Evolutionary conservation across 192 early-diverging fungal species (phyloP).

Genomic region (Glomus cerebriforme): DNA sequence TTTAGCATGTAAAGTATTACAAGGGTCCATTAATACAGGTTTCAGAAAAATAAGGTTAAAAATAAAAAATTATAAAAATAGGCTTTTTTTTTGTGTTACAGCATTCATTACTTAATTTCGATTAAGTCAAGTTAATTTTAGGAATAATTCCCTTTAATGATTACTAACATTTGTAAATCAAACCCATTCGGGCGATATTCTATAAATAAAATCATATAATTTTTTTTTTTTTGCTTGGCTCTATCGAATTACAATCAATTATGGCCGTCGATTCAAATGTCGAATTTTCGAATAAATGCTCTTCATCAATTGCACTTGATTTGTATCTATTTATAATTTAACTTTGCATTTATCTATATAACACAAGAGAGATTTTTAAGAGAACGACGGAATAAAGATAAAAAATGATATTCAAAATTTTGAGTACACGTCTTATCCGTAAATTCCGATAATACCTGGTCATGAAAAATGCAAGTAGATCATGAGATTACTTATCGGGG

Average conservation of each 20-base stretch:
- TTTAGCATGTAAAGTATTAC: neutral
- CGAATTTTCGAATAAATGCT: too few species aligned
- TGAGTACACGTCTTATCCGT: too few species aligned
- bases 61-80: too few species aligned
- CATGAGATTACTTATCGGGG: neutral
- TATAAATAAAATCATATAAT: neutral
- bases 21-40: neutral
- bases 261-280: too few species aligned
- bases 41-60: too few species aligned
- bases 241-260: neutral
- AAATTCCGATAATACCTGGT: too few species aligned
- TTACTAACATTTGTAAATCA: neutral
- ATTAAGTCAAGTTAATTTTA: neutral
- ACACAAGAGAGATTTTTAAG: too few species aligned
- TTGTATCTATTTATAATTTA: too few species aligned
- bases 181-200: neutral
- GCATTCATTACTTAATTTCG: too few species aligned
- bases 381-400: too few species aligned
- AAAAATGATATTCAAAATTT: neutral
- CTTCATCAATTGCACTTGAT: neutral
- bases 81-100: too few species aligned
- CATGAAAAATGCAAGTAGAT: neutral
- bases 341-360: too few species aligned
- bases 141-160: neutral
- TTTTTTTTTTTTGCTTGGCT: neutral